These are phyloP conservation scores for Colletotrichum noveboracense DNA, from an alignment of 2,329 filamentous ascomycete genomes.

Conservation along the genomic window DNA sequence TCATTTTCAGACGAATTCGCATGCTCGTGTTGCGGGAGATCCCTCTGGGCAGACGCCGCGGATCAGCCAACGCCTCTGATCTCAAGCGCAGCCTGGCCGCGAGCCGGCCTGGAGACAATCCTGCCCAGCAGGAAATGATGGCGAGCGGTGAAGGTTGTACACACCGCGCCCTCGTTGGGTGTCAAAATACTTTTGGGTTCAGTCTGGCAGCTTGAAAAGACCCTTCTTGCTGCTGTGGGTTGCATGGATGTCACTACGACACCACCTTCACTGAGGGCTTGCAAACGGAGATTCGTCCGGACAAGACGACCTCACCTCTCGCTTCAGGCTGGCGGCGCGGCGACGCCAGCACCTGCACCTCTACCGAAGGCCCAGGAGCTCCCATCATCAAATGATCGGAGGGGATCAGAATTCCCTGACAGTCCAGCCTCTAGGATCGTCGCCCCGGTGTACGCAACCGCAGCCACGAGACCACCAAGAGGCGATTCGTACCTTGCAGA, in stretches of 20 bases:
- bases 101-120: not conserved
- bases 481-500: constrained; percentile 18
- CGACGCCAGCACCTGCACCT: not conserved
- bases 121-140: not conserved
- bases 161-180: not conserved
- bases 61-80: constrained; percentile 1
- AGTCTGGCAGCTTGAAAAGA: not conserved
- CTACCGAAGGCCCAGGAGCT: not conserved
- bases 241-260: not conserved
- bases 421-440: constrained; percentile 10
- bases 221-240: not conserved
- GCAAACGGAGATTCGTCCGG: constrained; percentile 2
- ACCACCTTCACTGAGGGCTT: not conserved
- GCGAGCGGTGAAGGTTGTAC: not conserved
- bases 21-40: constrained; percentile 8
- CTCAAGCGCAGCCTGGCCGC: not conserved
- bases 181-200: not conserved
- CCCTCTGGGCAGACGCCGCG: not conserved
- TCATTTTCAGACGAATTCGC: not conserved
- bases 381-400: constrained; percentile 19
- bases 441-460: constrained; percentile 3
- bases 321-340: not conserved
- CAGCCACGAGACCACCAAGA: constrained; percentile 14
- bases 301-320: not conserved
- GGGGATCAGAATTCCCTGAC: not conserved